A percentile compares a stretch with the other conserved stretches of the same genome.
phyloP scores from a whole-genome alignment of 768 basidiomycete genomes.

The Cystobasidium tubakii region DNA sequence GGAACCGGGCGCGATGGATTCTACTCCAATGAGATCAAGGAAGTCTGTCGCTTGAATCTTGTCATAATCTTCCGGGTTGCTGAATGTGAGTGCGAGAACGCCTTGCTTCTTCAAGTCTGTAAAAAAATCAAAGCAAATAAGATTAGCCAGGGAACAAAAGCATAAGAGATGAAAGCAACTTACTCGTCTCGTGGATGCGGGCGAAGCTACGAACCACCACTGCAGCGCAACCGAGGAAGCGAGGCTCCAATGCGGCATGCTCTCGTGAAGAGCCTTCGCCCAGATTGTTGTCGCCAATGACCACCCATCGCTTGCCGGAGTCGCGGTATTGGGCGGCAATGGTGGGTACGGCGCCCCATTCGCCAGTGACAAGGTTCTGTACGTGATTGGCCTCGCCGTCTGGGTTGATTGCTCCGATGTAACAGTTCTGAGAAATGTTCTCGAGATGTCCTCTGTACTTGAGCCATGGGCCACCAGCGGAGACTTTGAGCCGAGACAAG shows the following conservation, averaged over 20 bases:
- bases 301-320: conserved; percentile 88
- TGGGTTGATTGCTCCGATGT: conserved; percentile 93
- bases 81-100: conserved; percentile 48
- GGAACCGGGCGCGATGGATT: conserved; percentile 84
- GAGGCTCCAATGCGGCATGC: conserved; percentile 83
- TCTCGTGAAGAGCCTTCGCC: conserved; percentile 25
- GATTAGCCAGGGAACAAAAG: too few species aligned
- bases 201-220: conserved; percentile 82
- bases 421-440: conserved; percentile 97
- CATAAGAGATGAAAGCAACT: not conserved
- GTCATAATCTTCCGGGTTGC: conserved; percentile 62
- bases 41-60: conserved; percentile 79
- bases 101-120: conserved; percentile 93
- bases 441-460: conserved; percentile 98
- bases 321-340: conserved; percentile 84
- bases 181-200: conserved; percentile 42
- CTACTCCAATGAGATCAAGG: conserved; percentile 81
- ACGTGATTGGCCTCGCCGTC: conserved; percentile 94
- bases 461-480: conserved; percentile 97
- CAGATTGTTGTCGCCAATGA: conserved; percentile 62
- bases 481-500: conserved; percentile 47
- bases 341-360: conserved; percentile 76
- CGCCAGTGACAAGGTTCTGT: conserved; percentile 75
- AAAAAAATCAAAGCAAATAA: conserved; percentile 66
- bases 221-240: conserved; percentile 88